phyloP scores from a whole-genome alignment of 345 rosid species.

The Populus simonii region DNA sequence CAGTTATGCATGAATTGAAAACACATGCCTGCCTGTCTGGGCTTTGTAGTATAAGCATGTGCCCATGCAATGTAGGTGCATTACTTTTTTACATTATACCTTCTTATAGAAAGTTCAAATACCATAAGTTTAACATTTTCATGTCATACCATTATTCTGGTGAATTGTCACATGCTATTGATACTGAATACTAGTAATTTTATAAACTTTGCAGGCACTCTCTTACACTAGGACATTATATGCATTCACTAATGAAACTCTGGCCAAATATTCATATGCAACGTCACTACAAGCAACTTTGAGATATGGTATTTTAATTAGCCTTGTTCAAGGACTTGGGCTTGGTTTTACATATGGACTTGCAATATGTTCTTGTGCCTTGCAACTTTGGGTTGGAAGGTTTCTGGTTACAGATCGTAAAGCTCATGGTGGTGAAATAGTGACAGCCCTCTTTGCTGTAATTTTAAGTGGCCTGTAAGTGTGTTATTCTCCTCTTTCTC shows the following conservation, averaged over 20 bases:
- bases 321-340: slow-evolving; percentile 99
- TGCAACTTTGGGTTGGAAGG: slow-evolving; percentile 95
- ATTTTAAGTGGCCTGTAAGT: slow-evolving; percentile 99
- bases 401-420: slow-evolving; percentile 50
- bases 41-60: not conserved
- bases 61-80: not conserved
- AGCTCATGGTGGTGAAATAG: slow-evolving; percentile 90
- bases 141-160: not conserved
- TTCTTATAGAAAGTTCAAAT: not conserved
- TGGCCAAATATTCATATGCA: slow-evolving; percentile 96
- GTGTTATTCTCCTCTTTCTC: slow-evolving; percentile 26
- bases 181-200: slow-evolving; percentile 17
- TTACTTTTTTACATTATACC: not conserved
- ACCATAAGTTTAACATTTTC: not conserved
- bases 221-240: slow-evolving; percentile 82
- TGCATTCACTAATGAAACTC: slow-evolving; percentile 97
- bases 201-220: slow-evolving; percentile 68
- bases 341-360: slow-evolving; percentile 99
- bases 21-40: not conserved
- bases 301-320: slow-evolving; percentile 86
- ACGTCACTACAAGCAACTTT: slow-evolving; percentile 94
- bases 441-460: slow-evolving; percentile 85
- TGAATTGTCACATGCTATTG: not conserved
- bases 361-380: slow-evolving; percentile 94
- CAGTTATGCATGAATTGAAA: not conserved